Evolutionary conservation across 495 filamentous ascomycete species (phyloP).

Genomic region (Daldinia caldariorum): DNA sequence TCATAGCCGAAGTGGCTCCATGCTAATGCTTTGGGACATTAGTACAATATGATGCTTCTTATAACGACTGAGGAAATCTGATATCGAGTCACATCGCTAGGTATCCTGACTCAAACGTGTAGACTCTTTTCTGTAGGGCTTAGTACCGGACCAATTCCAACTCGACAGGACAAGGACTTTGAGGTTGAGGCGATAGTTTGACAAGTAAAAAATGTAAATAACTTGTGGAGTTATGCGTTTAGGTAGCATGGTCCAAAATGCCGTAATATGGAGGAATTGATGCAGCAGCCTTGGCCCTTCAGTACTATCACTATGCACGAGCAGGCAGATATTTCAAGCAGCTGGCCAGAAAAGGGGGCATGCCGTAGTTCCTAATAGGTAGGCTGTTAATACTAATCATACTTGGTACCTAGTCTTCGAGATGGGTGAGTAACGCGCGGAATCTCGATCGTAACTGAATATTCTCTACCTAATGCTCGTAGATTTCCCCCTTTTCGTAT

Average conservation of each 20-base stretch:
- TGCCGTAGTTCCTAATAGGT: not conserved
- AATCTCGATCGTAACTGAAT: not conserved
- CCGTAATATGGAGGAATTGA: no score
- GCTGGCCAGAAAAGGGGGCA: not conserved
- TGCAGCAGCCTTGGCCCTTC: no score
- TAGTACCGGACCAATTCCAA: not conserved
- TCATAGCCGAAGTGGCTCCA: conserved; percentile 9
- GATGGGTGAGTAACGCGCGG: not conserved
- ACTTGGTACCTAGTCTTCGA: not conserved
- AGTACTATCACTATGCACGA: no score
- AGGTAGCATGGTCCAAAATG: no score
- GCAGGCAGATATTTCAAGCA: no score
- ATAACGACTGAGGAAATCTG: not conserved
- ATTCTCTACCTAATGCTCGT: not conserved
- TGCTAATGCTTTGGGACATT: conserved; percentile 2
- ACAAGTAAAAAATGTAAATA: not conserved
- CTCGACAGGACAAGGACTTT: not conserved
- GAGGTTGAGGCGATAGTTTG: not conserved
- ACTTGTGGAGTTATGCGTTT: not conserved
- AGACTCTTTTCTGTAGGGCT: not conserved
- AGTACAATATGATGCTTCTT: not conserved
- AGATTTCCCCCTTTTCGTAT: not conserved
- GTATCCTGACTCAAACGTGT: not conserved
- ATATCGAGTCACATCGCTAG: not conserved
- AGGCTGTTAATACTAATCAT: not conserved